These are phyloP conservation scores for Aethionema arabicum DNA, from an alignment of 345 rosid species.

Conservation along the genomic window DNA sequence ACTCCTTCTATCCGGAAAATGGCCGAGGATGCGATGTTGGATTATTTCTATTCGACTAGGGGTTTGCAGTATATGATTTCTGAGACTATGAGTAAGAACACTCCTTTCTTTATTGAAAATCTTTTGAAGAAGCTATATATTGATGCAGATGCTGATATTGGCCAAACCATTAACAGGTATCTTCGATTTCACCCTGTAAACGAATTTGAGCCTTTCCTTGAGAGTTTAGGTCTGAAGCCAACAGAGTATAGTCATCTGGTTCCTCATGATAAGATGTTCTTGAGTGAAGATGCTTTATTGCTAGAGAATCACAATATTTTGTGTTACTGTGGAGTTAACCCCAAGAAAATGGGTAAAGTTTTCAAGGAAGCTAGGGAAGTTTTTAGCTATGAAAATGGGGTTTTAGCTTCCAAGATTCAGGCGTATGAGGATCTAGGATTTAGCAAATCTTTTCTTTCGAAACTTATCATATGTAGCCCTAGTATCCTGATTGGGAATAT, in stretches of 20 bases:
- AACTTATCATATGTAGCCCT: slow-evolving; percentile 54
- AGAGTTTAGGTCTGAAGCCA: slow-evolving; percentile 71
- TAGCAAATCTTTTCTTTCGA: slow-evolving; percentile 42
- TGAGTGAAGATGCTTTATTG: slow-evolving; percentile 61
- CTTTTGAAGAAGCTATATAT: slow-evolving; percentile 42
- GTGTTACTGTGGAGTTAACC: slow-evolving; percentile 57
- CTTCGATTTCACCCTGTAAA: slow-evolving; percentile 74
- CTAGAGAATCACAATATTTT: slow-evolving; percentile 63
- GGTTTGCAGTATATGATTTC: slow-evolving; percentile 58
- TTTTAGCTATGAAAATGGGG: slow-evolving; percentile 52
- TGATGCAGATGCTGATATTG: slow-evolving; percentile 35
- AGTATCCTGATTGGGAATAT: slow-evolving; percentile 50
- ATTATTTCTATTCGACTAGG: slow-evolving; percentile 68
- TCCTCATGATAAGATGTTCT: slow-evolving; percentile 50
- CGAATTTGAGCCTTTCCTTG: slow-evolving; percentile 88
- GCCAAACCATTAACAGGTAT: slow-evolving; percentile 43
- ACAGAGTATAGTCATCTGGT: slow-evolving; percentile 49
- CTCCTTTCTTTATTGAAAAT: slow-evolving; percentile 56
- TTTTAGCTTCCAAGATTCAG: slow-evolving; percentile 55
- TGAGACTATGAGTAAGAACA: slow-evolving; percentile 65
- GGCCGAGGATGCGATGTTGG: slow-evolving; percentile 66
- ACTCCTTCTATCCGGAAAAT: slow-evolving; percentile 34
- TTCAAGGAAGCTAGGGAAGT: slow-evolving; percentile 57
- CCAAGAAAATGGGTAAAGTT: slow-evolving; percentile 58
- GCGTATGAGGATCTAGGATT: slow-evolving; percentile 68